Evolutionary conservation across 2,329 filamentous ascomycete species (phyloP).

Genomic region (Trichoderma breve): DNA sequence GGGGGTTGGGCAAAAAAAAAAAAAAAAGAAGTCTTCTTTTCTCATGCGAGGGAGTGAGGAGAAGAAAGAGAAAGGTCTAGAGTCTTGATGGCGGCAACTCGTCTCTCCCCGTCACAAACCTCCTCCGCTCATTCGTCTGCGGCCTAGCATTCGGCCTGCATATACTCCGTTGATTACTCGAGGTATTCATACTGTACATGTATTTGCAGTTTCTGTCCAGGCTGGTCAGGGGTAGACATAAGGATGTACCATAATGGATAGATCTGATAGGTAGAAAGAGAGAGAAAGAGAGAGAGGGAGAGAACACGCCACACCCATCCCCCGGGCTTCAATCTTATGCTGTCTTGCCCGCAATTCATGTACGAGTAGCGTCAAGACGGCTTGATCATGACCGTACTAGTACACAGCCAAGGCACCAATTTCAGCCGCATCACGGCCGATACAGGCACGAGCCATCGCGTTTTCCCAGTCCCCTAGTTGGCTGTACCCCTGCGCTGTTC

Average conservation of each 20-base stretch:
- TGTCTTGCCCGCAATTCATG: background rate
- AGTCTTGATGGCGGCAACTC: background rate
- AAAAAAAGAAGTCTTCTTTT: background rate
- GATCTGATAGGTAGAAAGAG: background rate
- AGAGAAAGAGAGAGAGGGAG: background rate
- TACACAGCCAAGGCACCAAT: background rate
- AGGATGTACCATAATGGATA: background rate
- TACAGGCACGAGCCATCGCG: background rate
- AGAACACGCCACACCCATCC: background rate
- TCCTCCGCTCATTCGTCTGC: background rate
- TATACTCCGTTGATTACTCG: background rate
- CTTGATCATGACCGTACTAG: background rate
- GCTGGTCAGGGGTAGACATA: background rate
- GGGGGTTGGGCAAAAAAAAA: background rate
- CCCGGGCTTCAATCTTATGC: background rate
- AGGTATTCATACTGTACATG: background rate
- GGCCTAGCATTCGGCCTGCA: background rate
- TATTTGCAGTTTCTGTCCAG: background rate
- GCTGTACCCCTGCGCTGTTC: background rate
- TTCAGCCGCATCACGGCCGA: background rate
- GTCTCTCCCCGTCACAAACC: background rate
- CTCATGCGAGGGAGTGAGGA: background rate
- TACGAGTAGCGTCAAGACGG: background rate
- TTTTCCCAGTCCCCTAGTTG: background rate
- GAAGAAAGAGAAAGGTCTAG: background rate